A percentile compares a stretch with the other conserved stretches of the same genome.
phyloP scores from a whole-genome alignment of 2,329 filamentous ascomycete genomes.

The Aureobasidium sp. region DNA sequence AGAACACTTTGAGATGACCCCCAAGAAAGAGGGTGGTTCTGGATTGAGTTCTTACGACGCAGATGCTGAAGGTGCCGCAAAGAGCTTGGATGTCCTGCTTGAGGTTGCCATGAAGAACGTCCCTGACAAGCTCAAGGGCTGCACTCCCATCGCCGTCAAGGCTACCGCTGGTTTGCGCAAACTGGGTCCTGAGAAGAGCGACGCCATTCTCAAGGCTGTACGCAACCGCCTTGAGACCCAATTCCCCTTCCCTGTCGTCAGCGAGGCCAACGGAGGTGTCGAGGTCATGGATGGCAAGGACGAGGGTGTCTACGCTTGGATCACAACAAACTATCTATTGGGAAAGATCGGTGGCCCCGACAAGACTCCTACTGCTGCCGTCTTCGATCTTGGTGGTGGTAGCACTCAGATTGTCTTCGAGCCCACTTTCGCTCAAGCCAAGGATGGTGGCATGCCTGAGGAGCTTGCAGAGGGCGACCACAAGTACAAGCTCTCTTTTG shows the following conservation, averaged over 20 bases:
- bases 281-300: constrained; percentile 96
- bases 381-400: constrained; percentile 93
- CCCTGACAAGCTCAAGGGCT: constrained; percentile 82
- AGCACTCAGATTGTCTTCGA: constrained; percentile 99
- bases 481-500: constrained; percentile 88
- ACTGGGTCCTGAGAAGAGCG: constrained; percentile 71
- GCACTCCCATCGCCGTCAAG: constrained; percentile 94
- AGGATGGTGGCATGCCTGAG: constrained; percentile 73
- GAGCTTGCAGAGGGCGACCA: constrained; percentile 84
- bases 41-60: constrained; percentile 79
- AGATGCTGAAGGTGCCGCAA: constrained; percentile 80
- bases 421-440: constrained; percentile 74
- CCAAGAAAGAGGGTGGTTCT: constrained; percentile 71
- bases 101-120: constrained; percentile 77
- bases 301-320: constrained; percentile 98
- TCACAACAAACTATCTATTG: constrained; percentile 96
- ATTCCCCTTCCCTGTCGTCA: constrained; percentile 92
- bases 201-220: constrained; percentile 80
- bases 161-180: constrained; percentile 90
- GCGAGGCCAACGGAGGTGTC: constrained; percentile 76
- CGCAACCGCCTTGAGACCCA: constrained; percentile 73
- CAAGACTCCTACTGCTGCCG: constrained; percentile 80
- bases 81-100: constrained; percentile 82
- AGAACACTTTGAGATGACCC: constrained; percentile 90
- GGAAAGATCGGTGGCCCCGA: constrained; percentile 95